Base-by-base conservation (phyloP, 805 yeast genomes). In the Monosporozyma servazzii region DNA sequence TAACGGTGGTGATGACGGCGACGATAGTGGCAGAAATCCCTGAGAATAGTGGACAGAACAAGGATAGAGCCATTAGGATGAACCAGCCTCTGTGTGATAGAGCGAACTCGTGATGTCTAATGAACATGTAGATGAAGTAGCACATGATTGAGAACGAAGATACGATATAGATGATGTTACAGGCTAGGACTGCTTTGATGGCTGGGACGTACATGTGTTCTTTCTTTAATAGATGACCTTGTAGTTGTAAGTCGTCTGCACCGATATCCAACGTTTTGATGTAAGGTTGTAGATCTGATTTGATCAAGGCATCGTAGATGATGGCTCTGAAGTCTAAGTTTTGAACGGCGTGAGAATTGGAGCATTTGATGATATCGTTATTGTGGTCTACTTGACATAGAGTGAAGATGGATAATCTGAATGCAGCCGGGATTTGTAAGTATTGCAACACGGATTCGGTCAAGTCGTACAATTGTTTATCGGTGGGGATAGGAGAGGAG, bases 121-220 rank as follows among this genome's bases (percentile, higher is more conserved):
- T 43, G 10, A 53, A 27, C 43, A 57, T 49, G 20, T 56, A 41
- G 41, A 49, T 49, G 41, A 51, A 30, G 13, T 56, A 45, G 18
- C 49, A 42, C 7, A 57, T 36, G 46, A 66, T 51, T 17, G 57
- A 50, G 54, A 60, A 49, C 49, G 64, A 59, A 23, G 55, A 45
- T 15, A 66, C 53, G 45, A 66, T 59, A 11, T 63, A 53, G 23
- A 66, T 23, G 25, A 65, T 46, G 31, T 59, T 57, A 54, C 62
- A 56, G 3, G 70, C 67, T 50, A 67, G 54, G 23, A 61, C 56
- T 5, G 69, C 67, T 30, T 52, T 58, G 18, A 66, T 58, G 9
- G 67, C 65, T 23, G 71, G 70, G 23, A 62, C 67, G 48, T 67
- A 67, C 50, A 60, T 58, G 39, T 60, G 59, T 55, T 66, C 58